A percentile compares a stretch with the other conserved stretches of the same genome.
Conservation (phyloP, 805 yeast genomes). For the Candida koratica region DNA sequence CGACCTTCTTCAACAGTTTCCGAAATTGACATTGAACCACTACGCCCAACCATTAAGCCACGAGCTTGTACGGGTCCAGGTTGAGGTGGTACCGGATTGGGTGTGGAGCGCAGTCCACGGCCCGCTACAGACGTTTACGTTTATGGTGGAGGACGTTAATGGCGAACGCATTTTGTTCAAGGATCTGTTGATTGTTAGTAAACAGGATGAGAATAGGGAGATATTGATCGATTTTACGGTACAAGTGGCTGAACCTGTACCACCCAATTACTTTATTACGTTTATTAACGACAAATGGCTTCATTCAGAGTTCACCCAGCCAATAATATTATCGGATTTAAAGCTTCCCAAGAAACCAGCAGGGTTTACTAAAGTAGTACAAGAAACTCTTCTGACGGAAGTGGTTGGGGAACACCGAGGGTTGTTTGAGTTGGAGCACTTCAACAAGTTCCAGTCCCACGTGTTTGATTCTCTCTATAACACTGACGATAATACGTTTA, state of each 20-base stretch:
- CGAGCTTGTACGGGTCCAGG: slow-evolving; percentile 57
- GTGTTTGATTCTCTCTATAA: slow-evolving; percentile 57
- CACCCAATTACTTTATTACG: slow-evolving; percentile 70
- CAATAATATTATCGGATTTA: slow-evolving; percentile 52
- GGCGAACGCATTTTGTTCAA: slow-evolving; percentile 68
- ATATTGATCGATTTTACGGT: slow-evolving; percentile 64
- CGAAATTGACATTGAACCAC: slow-evolving; percentile 57
- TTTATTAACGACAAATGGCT: slow-evolving; percentile 83
- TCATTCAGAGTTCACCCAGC: slow-evolving; percentile 61
- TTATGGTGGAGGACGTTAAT: slow-evolving; percentile 78
- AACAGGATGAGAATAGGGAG: slow-evolving; percentile 47
- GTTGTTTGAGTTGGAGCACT: slow-evolving; percentile 46
- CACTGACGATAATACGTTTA: slow-evolving; percentile 53
- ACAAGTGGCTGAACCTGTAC: slow-evolving; percentile 50
- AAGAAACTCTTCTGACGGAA: slow-evolving; percentile 47
- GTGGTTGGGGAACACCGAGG: slow-evolving; percentile 43
- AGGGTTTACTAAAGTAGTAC: slow-evolving; percentile 54
- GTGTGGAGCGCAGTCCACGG: slow-evolving; percentile 76
- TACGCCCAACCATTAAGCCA: slow-evolving; percentile 76
- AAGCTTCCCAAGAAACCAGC: slow-evolving; percentile 62
- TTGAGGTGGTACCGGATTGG: slow-evolving; percentile 71
- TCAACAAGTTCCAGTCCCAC: slow-evolving; percentile 76
- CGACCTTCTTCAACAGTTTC: slow-evolving; percentile 67
- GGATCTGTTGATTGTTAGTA: slow-evolving; percentile 52
- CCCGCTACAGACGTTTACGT: slow-evolving; percentile 56